phyloP scores from a whole-genome alignment of 352 stramenopile species.

The Discostella stelligera region DNA sequence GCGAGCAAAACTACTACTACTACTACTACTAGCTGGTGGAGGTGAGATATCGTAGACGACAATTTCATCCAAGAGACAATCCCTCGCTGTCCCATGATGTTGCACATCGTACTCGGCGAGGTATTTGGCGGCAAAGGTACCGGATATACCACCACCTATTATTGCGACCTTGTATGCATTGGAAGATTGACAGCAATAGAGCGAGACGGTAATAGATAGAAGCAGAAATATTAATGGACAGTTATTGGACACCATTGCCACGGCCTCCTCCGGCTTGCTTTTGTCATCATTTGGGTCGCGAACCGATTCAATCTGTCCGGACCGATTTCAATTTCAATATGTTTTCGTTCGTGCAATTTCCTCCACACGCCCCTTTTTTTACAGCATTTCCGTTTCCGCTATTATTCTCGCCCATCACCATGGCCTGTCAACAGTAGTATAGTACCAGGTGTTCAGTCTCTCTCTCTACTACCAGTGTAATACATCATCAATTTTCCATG shows the following conservation, averaged over 20 bases:
- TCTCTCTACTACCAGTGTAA: too few species aligned
- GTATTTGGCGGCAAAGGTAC: slow-evolving; percentile 67
- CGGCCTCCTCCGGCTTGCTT: too few species aligned
- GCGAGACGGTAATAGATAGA: not conserved
- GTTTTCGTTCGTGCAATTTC: too few species aligned
- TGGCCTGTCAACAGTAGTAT: too few species aligned
- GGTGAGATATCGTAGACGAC: slow-evolving; percentile 36
- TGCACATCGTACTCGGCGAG: slow-evolving; percentile 54
- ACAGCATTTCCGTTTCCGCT: too few species aligned
- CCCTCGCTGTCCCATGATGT: not conserved
- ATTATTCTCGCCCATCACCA: too few species aligned
- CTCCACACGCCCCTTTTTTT: too few species aligned
- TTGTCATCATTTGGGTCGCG: too few species aligned
- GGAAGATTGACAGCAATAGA: not conserved
- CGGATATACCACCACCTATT: slow-evolving; percentile 68
- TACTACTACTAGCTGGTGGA: slow-evolving; percentile 13
- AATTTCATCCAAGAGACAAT: slow-evolving; percentile 40
- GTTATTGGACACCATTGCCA: not conserved
- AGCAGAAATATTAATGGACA: not conserved
- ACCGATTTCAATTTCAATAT: too few species aligned
- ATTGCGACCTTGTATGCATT: slow-evolving; percentile 53
- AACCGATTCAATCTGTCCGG: too few species aligned
- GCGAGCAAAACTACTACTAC: not conserved
- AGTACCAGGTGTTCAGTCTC: too few species aligned
- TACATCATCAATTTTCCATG: too few species aligned